Evolutionary conservation across 2,329 filamentous ascomycete species (phyloP).

Genomic region (Xylaria sp.): DNA sequence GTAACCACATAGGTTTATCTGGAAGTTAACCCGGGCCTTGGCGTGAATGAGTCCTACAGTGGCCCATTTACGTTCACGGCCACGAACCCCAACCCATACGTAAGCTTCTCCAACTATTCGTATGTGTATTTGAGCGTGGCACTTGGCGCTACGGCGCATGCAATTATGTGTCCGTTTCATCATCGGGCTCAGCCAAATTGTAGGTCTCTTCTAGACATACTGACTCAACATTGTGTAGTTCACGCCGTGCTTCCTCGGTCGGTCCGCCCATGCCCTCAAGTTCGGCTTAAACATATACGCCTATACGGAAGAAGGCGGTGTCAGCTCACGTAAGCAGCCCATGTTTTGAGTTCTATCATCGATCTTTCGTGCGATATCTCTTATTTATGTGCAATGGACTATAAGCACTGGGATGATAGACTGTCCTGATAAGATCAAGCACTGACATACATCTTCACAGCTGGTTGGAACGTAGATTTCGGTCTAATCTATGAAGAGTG

Average conservation of each 20-base stretch:
- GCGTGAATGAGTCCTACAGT: constrained; percentile 26
- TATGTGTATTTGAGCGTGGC: neutral
- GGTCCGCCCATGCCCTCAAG: constrained; percentile 23
- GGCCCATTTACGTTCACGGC: constrained; percentile 32
- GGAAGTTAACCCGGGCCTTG: constrained; percentile 28
- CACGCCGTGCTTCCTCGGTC: constrained; percentile 35
- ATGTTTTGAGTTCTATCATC: neutral
- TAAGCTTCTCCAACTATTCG: constrained; percentile 10
- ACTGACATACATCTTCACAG: constrained; percentile 20
- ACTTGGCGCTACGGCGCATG: neutral
- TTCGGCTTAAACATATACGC: constrained; percentile 30
- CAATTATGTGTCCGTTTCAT: neutral
- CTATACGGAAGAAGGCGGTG: constrained; percentile 32
- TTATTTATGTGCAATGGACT: neutral
- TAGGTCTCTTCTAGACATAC: neutral
- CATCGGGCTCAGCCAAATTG: neutral
- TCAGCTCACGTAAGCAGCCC: constrained; percentile 29
- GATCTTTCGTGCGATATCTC: neutral
- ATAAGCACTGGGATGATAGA: neutral
- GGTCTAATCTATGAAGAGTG: constrained; percentile 34
- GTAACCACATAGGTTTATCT: constrained; percentile 24
- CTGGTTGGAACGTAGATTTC: constrained; percentile 37
- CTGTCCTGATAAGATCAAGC: neutral
- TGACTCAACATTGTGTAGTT: constrained; percentile 23
- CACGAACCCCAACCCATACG: constrained; percentile 27